Conservation (phyloP, 129 eudicot species). For the Flaveria brownii region DNA sequence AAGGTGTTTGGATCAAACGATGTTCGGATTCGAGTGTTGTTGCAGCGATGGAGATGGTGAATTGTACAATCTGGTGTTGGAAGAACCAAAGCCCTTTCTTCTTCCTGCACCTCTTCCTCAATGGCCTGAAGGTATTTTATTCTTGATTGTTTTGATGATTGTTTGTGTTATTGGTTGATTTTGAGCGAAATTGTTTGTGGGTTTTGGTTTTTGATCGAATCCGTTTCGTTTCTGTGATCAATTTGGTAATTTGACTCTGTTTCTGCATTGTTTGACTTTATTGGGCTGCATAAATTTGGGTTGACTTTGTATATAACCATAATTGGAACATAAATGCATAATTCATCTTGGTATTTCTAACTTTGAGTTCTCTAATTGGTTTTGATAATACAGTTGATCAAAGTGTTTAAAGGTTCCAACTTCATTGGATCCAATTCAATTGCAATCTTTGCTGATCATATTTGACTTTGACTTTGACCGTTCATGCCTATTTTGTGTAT, state of each 20-base stretch:
- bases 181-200: slow-evolving; percentile 14
- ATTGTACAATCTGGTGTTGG: slow-evolving; percentile 23
- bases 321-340: neutral
- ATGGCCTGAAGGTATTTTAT: slow-evolving; percentile 79
- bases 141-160: neutral
- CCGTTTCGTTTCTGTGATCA: neutral
- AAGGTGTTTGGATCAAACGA: slow-evolving; percentile 13
- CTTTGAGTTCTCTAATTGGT: neutral
- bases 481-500: neutral
- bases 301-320: neutral
- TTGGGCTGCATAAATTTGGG: neutral
- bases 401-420: neutral
- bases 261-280: slow-evolving; percentile 14
- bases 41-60: slow-evolving; percentile 47
- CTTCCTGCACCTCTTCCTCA: slow-evolving; percentile 80
- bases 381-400: neutral
- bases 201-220: neutral
- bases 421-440: slow-evolving; percentile 18
- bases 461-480: slow-evolving; percentile 8
- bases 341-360: neutral
- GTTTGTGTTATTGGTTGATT: slow-evolving; percentile 4
- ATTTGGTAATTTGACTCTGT: neutral
- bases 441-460: slow-evolving; percentile 12
- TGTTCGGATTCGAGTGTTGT: slow-evolving; percentile 61
- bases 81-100: slow-evolving; percentile 47